Evolutionary conservation across 306 rosid genomes (phyloP).

Genomic region (Glycyrrhiza uralensis): DNA sequence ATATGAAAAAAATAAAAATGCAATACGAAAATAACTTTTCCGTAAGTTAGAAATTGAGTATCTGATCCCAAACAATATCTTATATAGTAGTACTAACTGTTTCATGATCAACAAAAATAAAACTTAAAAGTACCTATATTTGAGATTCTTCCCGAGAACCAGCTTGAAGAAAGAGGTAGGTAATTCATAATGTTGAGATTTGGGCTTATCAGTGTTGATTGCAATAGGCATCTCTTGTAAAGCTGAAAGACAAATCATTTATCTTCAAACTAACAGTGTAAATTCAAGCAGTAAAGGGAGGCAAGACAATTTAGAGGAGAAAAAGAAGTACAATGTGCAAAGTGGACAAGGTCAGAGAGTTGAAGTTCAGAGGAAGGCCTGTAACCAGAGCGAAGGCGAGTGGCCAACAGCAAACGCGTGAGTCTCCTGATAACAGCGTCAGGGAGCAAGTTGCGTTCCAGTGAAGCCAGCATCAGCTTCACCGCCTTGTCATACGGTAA

Average conservation of each 20-base stretch:
- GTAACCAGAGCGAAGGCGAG: constrained; percentile 81
- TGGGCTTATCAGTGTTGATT: constrained; percentile 63
- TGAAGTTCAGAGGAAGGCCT: constrained; percentile 58
- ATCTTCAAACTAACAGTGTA: neutral
- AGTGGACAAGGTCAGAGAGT: constrained; percentile 54
- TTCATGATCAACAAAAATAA: neutral
- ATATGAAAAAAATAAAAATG: no score
- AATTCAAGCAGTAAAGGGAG: neutral
- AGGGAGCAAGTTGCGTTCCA: constrained; percentile 71
- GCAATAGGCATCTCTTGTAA: constrained; percentile 86
- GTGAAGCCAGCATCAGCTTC: constrained; percentile 44
- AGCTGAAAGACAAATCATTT: constrained; percentile 42
- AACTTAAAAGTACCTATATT: constrained; percentile 59
- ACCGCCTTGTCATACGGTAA: constrained; percentile 50
- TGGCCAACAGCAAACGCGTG: constrained; percentile 63
- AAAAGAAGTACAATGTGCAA: constrained; percentile 46
- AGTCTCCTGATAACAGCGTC: constrained; percentile 55
- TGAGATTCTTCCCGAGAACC: constrained; percentile 76
- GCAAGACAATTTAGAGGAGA: neutral
- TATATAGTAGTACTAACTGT: no score
- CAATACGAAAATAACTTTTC: no score
- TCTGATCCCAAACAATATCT: no score
- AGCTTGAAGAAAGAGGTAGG: constrained; percentile 91
- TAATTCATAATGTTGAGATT: constrained; percentile 77
- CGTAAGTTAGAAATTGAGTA: no score